Evolutionary conservation across 2,329 filamentous ascomycete species (phyloP).

Genomic region (Furcasterigmium sp.): DNA sequence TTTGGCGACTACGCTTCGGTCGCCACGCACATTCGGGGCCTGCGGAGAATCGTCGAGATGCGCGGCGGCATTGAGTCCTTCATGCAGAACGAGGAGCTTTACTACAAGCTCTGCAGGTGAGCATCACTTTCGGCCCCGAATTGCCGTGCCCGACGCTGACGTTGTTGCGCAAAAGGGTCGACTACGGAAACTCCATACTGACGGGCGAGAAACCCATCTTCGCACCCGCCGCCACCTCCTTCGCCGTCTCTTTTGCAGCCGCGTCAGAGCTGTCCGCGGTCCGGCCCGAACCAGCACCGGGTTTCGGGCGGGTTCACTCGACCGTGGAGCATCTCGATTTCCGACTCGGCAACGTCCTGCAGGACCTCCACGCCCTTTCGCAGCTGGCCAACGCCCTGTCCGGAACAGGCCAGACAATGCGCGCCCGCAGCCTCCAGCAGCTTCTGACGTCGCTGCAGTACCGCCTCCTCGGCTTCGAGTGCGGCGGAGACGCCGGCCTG

Average conservation of each 20-base stretch:
- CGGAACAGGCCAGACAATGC: slow-evolving; percentile 15
- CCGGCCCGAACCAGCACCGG: neutral
- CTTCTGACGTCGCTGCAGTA: slow-evolving; percentile 24
- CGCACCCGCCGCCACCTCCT: slow-evolving; percentile 12
- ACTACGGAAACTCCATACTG: slow-evolving; percentile 19
- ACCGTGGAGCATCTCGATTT: slow-evolving; percentile 14
- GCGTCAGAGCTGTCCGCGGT: neutral
- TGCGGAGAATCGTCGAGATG: slow-evolving; percentile 17
- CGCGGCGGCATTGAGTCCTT: slow-evolving; percentile 19
- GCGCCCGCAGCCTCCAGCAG: slow-evolving; percentile 19
- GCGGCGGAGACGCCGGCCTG: neutral
- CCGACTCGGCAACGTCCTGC: slow-evolving; percentile 18
- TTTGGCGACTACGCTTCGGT: slow-evolving; percentile 4
- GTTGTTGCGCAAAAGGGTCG: slow-evolving; percentile 17
- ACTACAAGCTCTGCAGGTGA: slow-evolving; percentile 22
- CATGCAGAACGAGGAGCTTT: slow-evolving; percentile 16
- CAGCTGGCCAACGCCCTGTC: slow-evolving; percentile 16
- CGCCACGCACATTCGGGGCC: slow-evolving; percentile 4
- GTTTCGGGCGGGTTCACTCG: slow-evolving; percentile 4
- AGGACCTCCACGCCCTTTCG: slow-evolving; percentile 23
- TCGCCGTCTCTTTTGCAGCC: slow-evolving; percentile 11
- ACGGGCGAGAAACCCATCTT: slow-evolving; percentile 18
- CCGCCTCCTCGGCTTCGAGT: slow-evolving; percentile 18
- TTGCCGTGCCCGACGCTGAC: neutral
- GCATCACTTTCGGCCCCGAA: neutral